Evolutionary conservation across 352 stramenopile species (phyloP).

Genomic region (Saprolegnia diclina): DNA sequence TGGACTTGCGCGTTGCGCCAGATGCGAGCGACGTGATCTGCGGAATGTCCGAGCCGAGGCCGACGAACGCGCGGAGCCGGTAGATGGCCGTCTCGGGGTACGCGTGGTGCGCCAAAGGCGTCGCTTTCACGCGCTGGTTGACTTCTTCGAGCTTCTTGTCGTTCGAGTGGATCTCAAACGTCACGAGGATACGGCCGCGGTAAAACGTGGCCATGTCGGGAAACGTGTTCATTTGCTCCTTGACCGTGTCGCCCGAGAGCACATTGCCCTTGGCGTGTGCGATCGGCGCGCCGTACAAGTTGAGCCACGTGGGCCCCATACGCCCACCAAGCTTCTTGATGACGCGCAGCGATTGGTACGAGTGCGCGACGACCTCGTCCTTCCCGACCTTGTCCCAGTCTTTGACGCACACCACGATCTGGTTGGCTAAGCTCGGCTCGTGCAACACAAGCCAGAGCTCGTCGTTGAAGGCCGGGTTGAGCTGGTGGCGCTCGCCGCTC

Average conservation of each 20-base stretch:
- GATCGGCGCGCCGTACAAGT: constrained; percentile 68
- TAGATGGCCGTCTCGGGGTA: constrained; percentile 60
- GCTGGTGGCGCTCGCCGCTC: constrained; percentile 58
- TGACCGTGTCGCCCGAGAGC: constrained; percentile 46
- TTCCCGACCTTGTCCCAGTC: constrained; percentile 76
- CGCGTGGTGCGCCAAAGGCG: constrained; percentile 48
- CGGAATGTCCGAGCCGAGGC: constrained; percentile 69
- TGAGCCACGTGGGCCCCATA: constrained; percentile 63
- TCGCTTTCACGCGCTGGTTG: constrained; percentile 82
- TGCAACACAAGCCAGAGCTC: constrained; percentile 71
- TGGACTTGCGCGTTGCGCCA: constrained; percentile 61
- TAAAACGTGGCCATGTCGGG: constrained; percentile 79
- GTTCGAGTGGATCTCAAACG: constrained; percentile 61
- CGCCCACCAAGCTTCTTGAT: constrained; percentile 57
- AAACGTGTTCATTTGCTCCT: constrained; percentile 83
- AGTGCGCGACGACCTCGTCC: constrained; percentile 65
- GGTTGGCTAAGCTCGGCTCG: constrained; percentile 73
- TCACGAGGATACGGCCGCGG: constrained; percentile 76
- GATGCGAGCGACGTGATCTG: constrained; percentile 61
- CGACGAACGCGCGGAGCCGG: constrained; percentile 63
- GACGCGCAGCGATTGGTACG: constrained; percentile 59
- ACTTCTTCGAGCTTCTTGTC: constrained; percentile 69
- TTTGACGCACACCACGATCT: constrained; percentile 57
- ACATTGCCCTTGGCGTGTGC: constrained; percentile 50
- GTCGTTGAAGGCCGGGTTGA: constrained; percentile 71